These are phyloP conservation scores for Trichosporon coremiiforme DNA, from an alignment of 1,284 basidiomycete species.

Conservation along the genomic window DNA sequence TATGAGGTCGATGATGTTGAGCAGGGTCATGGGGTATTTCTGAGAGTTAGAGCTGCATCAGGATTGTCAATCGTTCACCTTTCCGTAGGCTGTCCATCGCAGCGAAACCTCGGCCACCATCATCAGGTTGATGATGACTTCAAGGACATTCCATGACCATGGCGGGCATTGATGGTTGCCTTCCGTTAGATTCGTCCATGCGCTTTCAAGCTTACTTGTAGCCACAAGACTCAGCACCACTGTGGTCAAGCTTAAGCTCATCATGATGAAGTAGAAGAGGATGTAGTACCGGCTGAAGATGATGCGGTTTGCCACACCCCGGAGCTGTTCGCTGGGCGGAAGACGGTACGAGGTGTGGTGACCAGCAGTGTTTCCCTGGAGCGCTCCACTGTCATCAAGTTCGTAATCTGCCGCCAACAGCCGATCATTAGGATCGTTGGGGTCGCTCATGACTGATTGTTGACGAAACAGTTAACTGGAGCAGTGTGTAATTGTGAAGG, in stretches of 20 bases:
- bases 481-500: too few relatives aligned
- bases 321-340: slow-evolving; percentile 49
- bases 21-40: slow-evolving; percentile 95
- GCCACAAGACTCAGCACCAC: slow-evolving; percentile 77
- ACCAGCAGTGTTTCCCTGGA: too few relatives aligned
- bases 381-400: slow-evolving; percentile 29
- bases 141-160: slow-evolving; percentile 79
- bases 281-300: slow-evolving; percentile 55
- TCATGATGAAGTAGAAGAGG: slow-evolving; percentile 84
- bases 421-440: slow-evolving; percentile 10
- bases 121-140: slow-evolving; percentile 82
- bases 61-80: slow-evolving; percentile 59
- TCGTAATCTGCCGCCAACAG: slow-evolving; percentile 36
- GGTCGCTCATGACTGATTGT: slow-evolving; percentile 7
- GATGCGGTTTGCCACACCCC: slow-evolving; percentile 56
- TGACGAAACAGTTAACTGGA: background rate
- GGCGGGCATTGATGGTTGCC: slow-evolving; percentile 54
- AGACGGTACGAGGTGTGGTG: slow-evolving; percentile 50
- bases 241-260: slow-evolving; percentile 82
- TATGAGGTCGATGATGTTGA: slow-evolving; percentile 82
- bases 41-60: slow-evolving; percentile 48
- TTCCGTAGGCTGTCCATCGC: slow-evolving; percentile 84
- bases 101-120: slow-evolving; percentile 92
- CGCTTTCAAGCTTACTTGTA: slow-evolving; percentile 40
- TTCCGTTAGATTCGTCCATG: slow-evolving; percentile 13